A percentile compares a stretch with the other conserved stretches of the same genome.
Evolutionary conservation across 1,139 yeast species (phyloP).

Genomic region (Protomyces inouyei): DNA sequence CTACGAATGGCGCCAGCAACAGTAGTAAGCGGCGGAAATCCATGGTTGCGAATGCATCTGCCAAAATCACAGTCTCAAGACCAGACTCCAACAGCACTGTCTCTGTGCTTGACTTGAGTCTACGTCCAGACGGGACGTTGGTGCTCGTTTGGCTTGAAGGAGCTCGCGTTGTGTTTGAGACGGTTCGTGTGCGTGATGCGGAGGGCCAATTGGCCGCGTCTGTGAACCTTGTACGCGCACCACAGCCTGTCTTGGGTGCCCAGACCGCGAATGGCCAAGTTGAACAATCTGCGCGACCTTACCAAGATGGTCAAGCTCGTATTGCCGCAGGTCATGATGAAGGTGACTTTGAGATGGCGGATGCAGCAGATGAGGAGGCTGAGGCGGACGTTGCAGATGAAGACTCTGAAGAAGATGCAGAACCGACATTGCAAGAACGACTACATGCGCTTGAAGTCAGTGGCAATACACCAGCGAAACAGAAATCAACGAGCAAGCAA

Average conservation of each 20-base stretch:
- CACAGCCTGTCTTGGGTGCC: constrained; percentile 56
- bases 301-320: constrained; percentile 64
- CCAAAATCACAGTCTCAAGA: constrained; percentile 46
- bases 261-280: constrained; percentile 51
- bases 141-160: constrained; percentile 68
- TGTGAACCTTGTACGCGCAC: constrained; percentile 15
- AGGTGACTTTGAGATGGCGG: constrained; percentile 45
- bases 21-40: constrained; percentile 28
- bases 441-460: constrained; percentile 42
- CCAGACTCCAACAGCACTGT: constrained; percentile 45
- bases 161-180: constrained; percentile 41
- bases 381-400: constrained; percentile 37
- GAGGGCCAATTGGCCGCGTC: constrained; percentile 28
- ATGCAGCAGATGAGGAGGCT: constrained; percentile 49
- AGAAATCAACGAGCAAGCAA: constrained; percentile 25
- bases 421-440: constrained; percentile 43
- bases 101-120: constrained; percentile 45
- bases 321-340: constrained; percentile 39
- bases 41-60: constrained; percentile 48
- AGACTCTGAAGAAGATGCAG: constrained; percentile 37
- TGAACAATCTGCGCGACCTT: constrained; percentile 36
- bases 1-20: constrained; percentile 3
- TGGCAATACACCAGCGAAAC: constrained; percentile 33
- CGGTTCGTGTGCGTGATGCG: constrained; percentile 59
- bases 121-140: constrained; percentile 45